Base-by-base conservation (phyloP, 768 basidiomycete species). In the Ramaria rubella region DNA sequence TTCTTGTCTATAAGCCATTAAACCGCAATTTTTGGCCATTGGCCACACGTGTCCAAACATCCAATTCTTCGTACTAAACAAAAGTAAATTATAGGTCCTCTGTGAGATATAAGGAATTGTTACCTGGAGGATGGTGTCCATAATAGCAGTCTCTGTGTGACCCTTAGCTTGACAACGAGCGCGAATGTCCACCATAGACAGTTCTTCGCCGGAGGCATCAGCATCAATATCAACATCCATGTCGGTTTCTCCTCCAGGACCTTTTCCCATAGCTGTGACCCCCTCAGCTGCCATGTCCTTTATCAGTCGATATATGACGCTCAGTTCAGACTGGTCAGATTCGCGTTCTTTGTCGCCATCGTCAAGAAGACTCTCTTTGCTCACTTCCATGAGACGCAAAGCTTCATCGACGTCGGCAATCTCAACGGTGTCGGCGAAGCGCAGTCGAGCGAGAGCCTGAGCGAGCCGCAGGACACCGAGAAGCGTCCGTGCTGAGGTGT, bases 351-450 rank as follows among this genome's bases (percentile, higher is more conserved):
- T 77, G 42, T 87, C 86, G 19, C 82, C 81, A 11, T 91, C 90
- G 44, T 94, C 90, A 54, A 83, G 77, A 62, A 99, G 73, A 65
- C 86, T 91, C 65, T 90, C 88, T 70, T 98, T 99, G 73, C 89
- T 92, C 63, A 90, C 92, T 58, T 94, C 92, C 94, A 99, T 98
- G 59, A 99, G 75, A 36, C 96, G 85, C 60, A 99, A 75, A 2
- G 96, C 96, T 71, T 98, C 96, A 65, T 98, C 94, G 12, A 99
- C 94, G 67, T 99, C 96, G 36, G 80, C 78, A 55, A 85, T 82
- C 49, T 84, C 84, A 38, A 98, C 96, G 2, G 73, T 73, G 64
- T 87, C 82, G 50, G 88, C 81, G 73, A 86, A 91, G 34, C 95
- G 86, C 26, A 99, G 77, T 17, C 96, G 87, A 1, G 96, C 94